These are phyloP conservation scores for Boletales sp. DNA, from an alignment of 768 basidiomycete genomes.

Conservation along the genomic window DNA sequence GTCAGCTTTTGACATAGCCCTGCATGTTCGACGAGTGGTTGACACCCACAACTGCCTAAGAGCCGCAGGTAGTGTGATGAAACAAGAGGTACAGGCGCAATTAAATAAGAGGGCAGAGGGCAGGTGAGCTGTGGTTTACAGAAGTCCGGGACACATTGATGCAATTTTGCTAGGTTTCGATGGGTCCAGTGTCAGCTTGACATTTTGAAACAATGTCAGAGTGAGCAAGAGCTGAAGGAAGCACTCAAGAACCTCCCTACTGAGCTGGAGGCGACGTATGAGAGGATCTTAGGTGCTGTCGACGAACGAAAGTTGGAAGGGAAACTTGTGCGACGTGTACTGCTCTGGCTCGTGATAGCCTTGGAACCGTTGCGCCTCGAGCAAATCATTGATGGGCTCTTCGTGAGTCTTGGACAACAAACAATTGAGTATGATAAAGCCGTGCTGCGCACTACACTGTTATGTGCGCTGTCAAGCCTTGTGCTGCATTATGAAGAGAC, in stretches of 20 bases:
- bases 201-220: not conserved
- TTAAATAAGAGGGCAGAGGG: not conserved
- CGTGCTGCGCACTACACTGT: not conserved
- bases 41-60: not conserved
- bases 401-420: not conserved
- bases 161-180: not conserved
- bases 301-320: not conserved
- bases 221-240: not conserved
- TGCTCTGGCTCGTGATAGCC: not conserved
- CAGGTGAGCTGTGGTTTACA: not conserved
- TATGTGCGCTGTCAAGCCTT: not conserved
- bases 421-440: too few relatives aligned
- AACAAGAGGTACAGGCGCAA: not conserved
- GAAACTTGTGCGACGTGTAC: not conserved
- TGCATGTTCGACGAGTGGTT: not conserved
- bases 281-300: not conserved
- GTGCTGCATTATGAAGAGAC: not conserved
- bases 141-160: not conserved
- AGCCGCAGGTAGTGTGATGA: not conserved
- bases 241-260: not conserved
- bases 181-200: slow-evolving; percentile 6
- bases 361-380: not conserved
- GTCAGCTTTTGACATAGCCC: not conserved
- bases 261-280: not conserved
- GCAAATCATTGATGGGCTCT: not conserved